Evolutionary conservation across 75 land plant species (phyloP).

Genomic region (Pseudotsuga menziesii): DNA sequence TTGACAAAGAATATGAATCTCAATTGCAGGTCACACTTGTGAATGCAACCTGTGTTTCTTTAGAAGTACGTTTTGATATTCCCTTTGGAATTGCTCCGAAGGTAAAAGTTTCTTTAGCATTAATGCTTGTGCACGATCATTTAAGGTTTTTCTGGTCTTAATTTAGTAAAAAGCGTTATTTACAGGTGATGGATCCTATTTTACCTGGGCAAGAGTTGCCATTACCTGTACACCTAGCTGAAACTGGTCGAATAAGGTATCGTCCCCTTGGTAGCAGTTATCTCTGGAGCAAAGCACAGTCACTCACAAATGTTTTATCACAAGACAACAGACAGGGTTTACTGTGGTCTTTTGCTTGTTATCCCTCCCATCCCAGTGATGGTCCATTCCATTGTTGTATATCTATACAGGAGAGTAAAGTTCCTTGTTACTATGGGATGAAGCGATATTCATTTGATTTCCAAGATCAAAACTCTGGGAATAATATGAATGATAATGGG

Average conservation of each 20-base stretch:
- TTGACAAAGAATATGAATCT: neutral
- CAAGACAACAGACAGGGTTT: conserved; percentile 41
- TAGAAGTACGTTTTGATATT: conserved; percentile 95
- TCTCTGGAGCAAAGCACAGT: conserved; percentile 93
- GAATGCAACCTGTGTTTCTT: conserved; percentile 73
- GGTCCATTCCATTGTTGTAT: conserved; percentile 91
- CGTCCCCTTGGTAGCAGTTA: conserved; percentile 69
- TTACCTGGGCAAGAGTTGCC: conserved; percentile 85
- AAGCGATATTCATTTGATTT: conserved; percentile 17
- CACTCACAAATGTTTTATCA: conserved; percentile 53
- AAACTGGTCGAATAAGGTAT: conserved; percentile 82
- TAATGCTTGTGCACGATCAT: neutral
- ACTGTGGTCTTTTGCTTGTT: conserved; percentile 78
- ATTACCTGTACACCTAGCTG: conserved; percentile 96
- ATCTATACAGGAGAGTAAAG: conserved; percentile 35
- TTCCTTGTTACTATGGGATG: conserved; percentile 13
- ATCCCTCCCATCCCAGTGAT: conserved; percentile 70
- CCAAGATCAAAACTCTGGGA: conserved; percentile 5
- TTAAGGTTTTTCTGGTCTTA: neutral
- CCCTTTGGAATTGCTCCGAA: conserved; percentile 92
- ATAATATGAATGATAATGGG: conserved; percentile 2
- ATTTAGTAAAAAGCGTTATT: conserved; percentile 7
- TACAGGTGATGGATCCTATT: conserved; percentile 86
- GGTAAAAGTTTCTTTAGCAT: conserved; percentile 33
- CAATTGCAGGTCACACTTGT: conserved; percentile 63